Conservation (phyloP, 78 protist species). For the Chrysochromulina parva region DNA sequence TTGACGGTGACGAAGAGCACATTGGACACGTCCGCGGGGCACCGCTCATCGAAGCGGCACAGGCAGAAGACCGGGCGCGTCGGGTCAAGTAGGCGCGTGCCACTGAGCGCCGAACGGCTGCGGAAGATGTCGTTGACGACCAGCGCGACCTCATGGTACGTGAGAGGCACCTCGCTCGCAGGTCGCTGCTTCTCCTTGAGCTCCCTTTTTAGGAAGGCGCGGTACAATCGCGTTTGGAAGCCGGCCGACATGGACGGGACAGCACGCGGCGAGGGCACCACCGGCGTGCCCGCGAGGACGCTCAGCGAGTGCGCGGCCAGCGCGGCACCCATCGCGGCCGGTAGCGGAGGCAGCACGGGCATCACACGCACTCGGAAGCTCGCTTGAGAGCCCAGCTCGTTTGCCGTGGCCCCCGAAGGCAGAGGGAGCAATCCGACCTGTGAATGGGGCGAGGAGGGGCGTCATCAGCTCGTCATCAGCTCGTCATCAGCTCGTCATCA, state of each 20-base stretch:
- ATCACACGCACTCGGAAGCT: background rate
- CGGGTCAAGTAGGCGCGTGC: background rate
- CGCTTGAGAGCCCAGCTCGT: background rate
- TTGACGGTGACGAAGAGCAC: background rate
- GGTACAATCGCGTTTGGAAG: background rate
- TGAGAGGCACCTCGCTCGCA: no score
- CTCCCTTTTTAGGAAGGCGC: background rate
- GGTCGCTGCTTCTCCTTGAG: no score
- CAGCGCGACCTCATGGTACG: background rate
- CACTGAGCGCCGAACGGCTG: background rate
- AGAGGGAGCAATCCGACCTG: background rate
- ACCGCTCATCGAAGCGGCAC: background rate
- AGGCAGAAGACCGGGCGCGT: background rate
- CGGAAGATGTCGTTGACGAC: background rate
- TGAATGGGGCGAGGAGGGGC: no score
- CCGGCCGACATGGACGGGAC: background rate
- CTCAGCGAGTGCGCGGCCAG: background rate
- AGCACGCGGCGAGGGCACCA: background rate
- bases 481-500: no score
- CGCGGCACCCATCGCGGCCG: slow-evolving; percentile 10
- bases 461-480: no score
- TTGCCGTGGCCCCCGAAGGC: background rate
- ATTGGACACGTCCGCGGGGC: background rate
- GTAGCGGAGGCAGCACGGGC: slow-evolving; percentile 12
- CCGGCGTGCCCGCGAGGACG: background rate